Evolutionary conservation across 2,329 filamentous ascomycete species (phyloP).

Genomic region (Ceratocystis alfenasii): DNA sequence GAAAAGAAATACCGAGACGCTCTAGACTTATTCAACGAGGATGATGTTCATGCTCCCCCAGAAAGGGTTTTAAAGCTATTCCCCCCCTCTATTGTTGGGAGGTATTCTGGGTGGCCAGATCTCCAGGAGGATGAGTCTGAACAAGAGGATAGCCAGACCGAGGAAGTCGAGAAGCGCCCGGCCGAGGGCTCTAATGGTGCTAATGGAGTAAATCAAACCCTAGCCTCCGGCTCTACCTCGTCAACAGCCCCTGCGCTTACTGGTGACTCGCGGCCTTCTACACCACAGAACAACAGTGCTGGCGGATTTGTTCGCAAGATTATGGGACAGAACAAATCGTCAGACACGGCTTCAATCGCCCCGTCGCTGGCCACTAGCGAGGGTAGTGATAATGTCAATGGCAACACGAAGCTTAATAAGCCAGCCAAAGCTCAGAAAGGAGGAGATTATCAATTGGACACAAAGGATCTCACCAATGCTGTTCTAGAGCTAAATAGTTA

Average conservation of each 20-base stretch:
- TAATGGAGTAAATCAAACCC: not conserved
- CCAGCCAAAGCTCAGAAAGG: constrained; percentile 31
- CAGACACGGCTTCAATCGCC: constrained; percentile 16
- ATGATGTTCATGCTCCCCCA: constrained; percentile 77
- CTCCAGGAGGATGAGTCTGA: constrained; percentile 37
- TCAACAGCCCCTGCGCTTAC: not conserved
- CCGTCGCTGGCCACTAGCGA: constrained; percentile 41
- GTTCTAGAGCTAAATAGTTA: constrained; percentile 77
- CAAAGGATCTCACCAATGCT: constrained; percentile 71
- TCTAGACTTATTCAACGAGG: constrained; percentile 74
- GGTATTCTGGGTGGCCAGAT: constrained; percentile 49
- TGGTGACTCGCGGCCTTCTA: constrained; percentile 16
- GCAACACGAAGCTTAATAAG: constrained; percentile 28
- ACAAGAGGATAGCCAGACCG: constrained; percentile 25
- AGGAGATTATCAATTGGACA: constrained; percentile 50
- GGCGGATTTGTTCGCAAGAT: constrained; percentile 44
- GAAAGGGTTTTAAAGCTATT: constrained; percentile 79
- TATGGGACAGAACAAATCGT: constrained; percentile 29
- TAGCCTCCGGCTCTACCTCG: not conserved
- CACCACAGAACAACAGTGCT: constrained; percentile 25
- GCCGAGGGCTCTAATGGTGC: constrained; percentile 9
- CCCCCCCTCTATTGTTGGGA: constrained; percentile 70
- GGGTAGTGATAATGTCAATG: constrained; percentile 43
- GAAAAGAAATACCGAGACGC: constrained; percentile 72
- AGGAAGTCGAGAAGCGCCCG: constrained; percentile 25